Evolutionary conservation across 139 green algal genomes (phyloP).

Genomic region (Volvox reticuliferus): DNA sequence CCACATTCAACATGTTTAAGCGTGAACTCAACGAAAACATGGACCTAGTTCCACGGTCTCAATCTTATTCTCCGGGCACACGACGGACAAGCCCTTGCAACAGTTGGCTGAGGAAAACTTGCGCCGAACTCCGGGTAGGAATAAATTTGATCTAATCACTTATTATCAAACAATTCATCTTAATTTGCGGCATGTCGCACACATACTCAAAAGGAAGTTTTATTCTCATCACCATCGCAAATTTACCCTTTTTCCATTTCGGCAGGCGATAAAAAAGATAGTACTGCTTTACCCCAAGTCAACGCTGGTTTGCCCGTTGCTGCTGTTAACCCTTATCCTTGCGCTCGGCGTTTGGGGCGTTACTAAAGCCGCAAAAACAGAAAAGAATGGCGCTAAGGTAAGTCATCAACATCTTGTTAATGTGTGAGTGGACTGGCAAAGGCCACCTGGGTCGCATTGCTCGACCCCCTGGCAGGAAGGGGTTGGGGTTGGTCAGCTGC

Average conservation of each 20-base stretch:
- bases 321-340: background rate
- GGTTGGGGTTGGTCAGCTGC: background rate
- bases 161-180: background rate
- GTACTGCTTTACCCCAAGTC: background rate
- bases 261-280: background rate
- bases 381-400: background rate
- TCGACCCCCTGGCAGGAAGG: too few relatives aligned
- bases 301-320: background rate
- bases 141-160: background rate
- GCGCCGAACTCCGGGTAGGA: background rate
- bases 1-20: too few relatives aligned
- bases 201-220: too few relatives aligned
- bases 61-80: too few relatives aligned
- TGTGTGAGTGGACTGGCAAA: background rate
- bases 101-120: background rate
- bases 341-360: constrained; percentile 1
- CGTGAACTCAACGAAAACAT: too few relatives aligned
- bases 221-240: background rate
- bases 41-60: too few relatives aligned
- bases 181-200: background rate
- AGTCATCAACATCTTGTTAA: background rate
- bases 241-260: background rate
- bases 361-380: background rate
- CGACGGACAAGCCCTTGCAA: background rate
- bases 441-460: too few relatives aligned